A percentile compares a stretch with the other conserved stretches of the same genome.
phyloP scores from a whole-genome alignment of 208 protist species.

The Leishmania major region DNA sequence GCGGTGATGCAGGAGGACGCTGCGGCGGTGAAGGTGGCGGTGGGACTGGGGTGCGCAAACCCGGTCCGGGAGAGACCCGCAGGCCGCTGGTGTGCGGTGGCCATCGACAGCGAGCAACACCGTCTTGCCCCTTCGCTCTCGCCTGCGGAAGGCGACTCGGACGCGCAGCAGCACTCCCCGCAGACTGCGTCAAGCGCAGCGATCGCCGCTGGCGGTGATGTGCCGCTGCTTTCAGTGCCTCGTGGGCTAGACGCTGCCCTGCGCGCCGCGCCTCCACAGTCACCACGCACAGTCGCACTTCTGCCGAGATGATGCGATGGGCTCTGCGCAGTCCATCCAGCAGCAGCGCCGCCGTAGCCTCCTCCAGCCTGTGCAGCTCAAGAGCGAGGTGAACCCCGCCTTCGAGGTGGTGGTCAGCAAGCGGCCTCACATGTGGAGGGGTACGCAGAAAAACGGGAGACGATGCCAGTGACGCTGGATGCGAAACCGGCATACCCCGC shows the following conservation, averaged over 20 bases:
- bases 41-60: background rate
- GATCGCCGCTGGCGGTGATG: slow-evolving; percentile 8
- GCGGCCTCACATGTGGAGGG: background rate
- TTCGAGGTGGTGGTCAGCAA: background rate
- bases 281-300: slow-evolving; percentile 22
- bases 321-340: slow-evolving; percentile 28
- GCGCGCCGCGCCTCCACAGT: slow-evolving; percentile 20
- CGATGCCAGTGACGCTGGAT: background rate
- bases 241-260: slow-evolving; percentile 18
- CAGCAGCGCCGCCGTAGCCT: slow-evolving; percentile 23
- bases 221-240: slow-evolving; percentile 1
- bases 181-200: background rate
- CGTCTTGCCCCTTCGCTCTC: background rate
- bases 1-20: slow-evolving; percentile 1
- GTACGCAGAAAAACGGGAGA: background rate
- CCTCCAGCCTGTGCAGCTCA: slow-evolving; percentile 27
- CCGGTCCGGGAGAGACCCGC: background rate
- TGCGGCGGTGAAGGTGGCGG: background rate
- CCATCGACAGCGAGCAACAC: background rate
- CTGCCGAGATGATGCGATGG: slow-evolving; percentile 10
- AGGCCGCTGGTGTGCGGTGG: background rate
- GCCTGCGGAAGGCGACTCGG: background rate
- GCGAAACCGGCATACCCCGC: background rate
- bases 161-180: background rate
- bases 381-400: slow-evolving; percentile 30